A percentile compares a stretch with the other conserved stretches of the same genome.
phyloP scores from a whole-genome alignment of 1,139 yeast species.

The Suhomyces taliae region DNA sequence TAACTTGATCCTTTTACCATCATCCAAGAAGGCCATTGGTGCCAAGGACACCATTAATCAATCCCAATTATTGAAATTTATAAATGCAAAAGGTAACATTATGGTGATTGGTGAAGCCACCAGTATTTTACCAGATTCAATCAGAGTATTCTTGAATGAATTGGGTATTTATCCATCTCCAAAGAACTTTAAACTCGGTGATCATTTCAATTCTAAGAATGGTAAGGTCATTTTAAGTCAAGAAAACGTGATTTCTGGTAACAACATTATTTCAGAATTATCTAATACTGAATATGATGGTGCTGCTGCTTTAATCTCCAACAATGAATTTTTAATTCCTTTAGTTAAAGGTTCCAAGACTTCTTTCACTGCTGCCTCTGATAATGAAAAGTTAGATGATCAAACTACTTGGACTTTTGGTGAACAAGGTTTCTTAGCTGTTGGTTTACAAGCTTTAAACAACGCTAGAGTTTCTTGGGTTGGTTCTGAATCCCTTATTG shows the following conservation, averaged over 20 bases:
- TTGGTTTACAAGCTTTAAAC: slow-evolving; percentile 77
- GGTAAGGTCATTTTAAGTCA: slow-evolving; percentile 24
- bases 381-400: slow-evolving; percentile 35
- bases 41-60: slow-evolving; percentile 35
- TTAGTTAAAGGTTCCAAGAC: slow-evolving; percentile 68
- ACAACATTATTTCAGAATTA: slow-evolving; percentile 23
- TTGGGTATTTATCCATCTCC: slow-evolving; percentile 86
- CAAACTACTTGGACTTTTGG: slow-evolving; percentile 81
- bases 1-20: slow-evolving; percentile 41
- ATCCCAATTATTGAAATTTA: slow-evolving; percentile 45
- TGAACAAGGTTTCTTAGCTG: slow-evolving; percentile 71
- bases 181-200: slow-evolving; percentile 62
- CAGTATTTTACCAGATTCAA: slow-evolving; percentile 58
- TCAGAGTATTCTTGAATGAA: slow-evolving; percentile 70
- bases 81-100: slow-evolving; percentile 71
- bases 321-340: slow-evolving; percentile 68
- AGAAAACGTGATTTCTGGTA: slow-evolving; percentile 25
- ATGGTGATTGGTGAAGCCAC: slow-evolving; percentile 54
- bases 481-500: slow-evolving; percentile 62
- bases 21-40: slow-evolving; percentile 34
- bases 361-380: slow-evolving; percentile 52
- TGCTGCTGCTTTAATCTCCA: slow-evolving; percentile 40
- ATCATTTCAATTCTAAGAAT: slow-evolving; percentile 56
- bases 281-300: slow-evolving; percentile 32
- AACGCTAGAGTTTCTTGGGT: slow-evolving; percentile 83